Base-by-base conservation (phyloP, 1,284 basidiomycete species). In the Coriolopsis trogii region DNA sequence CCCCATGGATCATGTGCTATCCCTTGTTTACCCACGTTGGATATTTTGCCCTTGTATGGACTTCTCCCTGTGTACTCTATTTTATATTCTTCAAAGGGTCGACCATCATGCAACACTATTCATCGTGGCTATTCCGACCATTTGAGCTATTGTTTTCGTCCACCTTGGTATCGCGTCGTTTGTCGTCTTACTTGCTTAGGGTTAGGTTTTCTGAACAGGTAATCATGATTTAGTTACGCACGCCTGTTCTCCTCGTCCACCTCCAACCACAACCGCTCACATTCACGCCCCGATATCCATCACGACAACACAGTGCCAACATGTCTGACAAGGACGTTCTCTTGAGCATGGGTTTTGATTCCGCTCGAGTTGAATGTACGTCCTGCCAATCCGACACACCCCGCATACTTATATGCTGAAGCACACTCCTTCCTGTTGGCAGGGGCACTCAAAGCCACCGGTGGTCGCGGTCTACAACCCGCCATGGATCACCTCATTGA, bases 401-500 rank as follows among this genome's bases (percentile, higher is more conserved):
- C n/a, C n/a, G 3, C 18, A 9, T 18, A 9, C 15, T 8, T 8
- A 21, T 46, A 52, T 54, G 33, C 58, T 37, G 34, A 46, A 20
- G 41, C 50, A 52, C 34, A 6, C n/a, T 12, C 29, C 10, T 13
- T 13, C 31, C 6, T n/a, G 20, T 28, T 20, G n/a, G 56, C 61
- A 94, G 92, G 92, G 93, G 93, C 93, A 6, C 69, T 95, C 47
- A 86, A 86, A 62, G 89, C 89, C 8, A 95, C 92, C 9, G 80
- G 77, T 39, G 83, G 84, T 58, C 78, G 88, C 16, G 93, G 93
- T 4, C 75, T 95, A 1, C 88, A 95, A 68, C 90, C 91, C 3
- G 92, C 93, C 8, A 91, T 95, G 87, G 93, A 95, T 65, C 87
- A 91, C 67, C 75, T 95, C 23, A 72, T 95, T 41, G 87, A 85